Percentiles rank a stretch among this genome's conserved stretches.
Evolutionary conservation across 495 filamentous ascomycete species (phyloP).

Genomic region (Neurospora cerealis): DNA sequence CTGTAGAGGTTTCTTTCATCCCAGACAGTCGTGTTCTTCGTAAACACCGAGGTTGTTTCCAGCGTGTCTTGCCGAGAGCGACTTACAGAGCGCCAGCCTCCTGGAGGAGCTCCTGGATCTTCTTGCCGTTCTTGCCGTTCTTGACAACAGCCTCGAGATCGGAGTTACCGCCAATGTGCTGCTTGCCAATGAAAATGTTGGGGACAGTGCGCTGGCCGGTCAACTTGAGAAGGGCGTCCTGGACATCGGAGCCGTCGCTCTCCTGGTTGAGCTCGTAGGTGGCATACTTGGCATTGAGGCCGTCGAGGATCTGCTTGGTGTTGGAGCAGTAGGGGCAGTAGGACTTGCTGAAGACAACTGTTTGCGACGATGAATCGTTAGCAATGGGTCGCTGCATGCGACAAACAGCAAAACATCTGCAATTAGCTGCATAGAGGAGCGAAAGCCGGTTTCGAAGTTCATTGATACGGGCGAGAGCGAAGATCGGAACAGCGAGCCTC

Average conservation of each 20-base stretch:
- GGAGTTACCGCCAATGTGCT: constrained; percentile 95
- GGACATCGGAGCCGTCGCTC: constrained; percentile 72
- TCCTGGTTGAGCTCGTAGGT: constrained; percentile 77
- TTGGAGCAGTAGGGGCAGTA: constrained; percentile 93
- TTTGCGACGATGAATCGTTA: not conserved
- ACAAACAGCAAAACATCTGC: not conserved
- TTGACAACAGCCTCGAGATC: constrained; percentile 59
- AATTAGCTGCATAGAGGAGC: not conserved
- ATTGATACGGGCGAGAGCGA: not conserved
- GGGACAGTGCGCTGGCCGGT: constrained; percentile 80
- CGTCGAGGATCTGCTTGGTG: constrained; percentile 61
- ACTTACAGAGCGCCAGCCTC: constrained; percentile 29
- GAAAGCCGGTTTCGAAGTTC: not conserved
- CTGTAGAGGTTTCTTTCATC: not conserved
- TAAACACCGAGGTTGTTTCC: not conserved
- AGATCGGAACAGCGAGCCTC: not conserved
- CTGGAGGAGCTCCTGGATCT: constrained; percentile 29
- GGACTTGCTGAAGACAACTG: constrained; percentile 91
- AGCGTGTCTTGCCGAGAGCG: not conserved
- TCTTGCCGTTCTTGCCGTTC: constrained; percentile 27
- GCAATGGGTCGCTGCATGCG: not conserved
- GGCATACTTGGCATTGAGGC: constrained; percentile 61
- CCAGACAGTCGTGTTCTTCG: not conserved
- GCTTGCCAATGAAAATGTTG: constrained; percentile 83
- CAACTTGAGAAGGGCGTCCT: constrained; percentile 72